Conservation (phyloP, 805 yeast species). For the Schwanniomyces occidentalis region DNA sequence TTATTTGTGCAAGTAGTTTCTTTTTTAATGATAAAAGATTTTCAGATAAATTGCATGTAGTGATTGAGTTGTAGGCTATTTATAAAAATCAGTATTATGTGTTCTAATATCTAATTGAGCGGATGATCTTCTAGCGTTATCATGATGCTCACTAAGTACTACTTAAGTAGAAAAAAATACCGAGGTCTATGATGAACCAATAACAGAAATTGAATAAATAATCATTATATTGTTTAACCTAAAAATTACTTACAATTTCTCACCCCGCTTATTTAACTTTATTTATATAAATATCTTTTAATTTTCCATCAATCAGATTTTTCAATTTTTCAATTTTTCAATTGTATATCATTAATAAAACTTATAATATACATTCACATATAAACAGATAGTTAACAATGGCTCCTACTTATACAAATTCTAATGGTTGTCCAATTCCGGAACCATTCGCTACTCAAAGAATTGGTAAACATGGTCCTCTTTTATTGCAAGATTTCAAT, state of each 20-base stretch:
- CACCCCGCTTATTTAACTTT: slow-evolving; percentile 5
- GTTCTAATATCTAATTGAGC: too few relatives aligned
- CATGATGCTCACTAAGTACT: too few relatives aligned
- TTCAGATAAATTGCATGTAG: too few relatives aligned
- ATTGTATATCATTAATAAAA: not conserved
- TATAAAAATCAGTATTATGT: too few relatives aligned
- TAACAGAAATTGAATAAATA: slow-evolving; percentile 1
- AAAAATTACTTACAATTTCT: too few relatives aligned
- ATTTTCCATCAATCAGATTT: not conserved
- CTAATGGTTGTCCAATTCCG: slow-evolving; percentile 75
- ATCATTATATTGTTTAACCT: too few relatives aligned
- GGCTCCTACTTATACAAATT: slow-evolving; percentile 67
- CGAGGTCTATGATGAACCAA: slow-evolving; percentile 1
- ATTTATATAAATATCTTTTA: slow-evolving; percentile 2
- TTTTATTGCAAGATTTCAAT: slow-evolving; percentile 78
- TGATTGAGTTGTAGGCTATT: too few relatives aligned
- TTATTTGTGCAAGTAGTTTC: too few relatives aligned
- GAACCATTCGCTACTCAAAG: slow-evolving; percentile 78
- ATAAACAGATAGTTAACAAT: slow-evolving; percentile 18
- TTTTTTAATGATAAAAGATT: too few relatives aligned
- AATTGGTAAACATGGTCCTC: slow-evolving; percentile 74
- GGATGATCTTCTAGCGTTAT: too few relatives aligned
- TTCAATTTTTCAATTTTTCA: too few relatives aligned
- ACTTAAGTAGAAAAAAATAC: too few relatives aligned
- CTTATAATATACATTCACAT: not conserved